These are phyloP conservation scores for Prunus mira DNA, from an alignment of 306 rosid genomes.

Conservation along the genomic window DNA sequence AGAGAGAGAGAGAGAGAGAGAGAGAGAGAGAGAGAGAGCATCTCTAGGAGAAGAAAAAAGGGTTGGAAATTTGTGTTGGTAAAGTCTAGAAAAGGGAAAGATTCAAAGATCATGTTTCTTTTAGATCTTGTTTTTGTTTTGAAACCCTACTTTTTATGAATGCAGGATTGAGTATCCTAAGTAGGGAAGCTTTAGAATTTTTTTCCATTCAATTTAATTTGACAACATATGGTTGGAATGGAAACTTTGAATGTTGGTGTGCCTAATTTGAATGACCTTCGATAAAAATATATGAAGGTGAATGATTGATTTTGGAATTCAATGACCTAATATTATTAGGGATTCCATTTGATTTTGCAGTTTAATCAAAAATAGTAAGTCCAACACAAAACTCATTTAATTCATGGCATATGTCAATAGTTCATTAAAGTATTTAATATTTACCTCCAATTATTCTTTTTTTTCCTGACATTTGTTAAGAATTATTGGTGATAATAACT, in stretches of 20 bases:
- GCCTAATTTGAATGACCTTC: background rate
- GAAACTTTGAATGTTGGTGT: too few species aligned
- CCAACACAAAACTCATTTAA: background rate
- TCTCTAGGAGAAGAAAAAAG: slow-evolving; percentile 35
- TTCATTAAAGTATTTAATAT: too few species aligned
- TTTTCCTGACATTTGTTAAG: too few species aligned
- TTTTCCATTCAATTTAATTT: background rate
- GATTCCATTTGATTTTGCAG: background rate
- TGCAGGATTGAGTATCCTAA: slow-evolving; percentile 24
- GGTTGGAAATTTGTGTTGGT: slow-evolving; percentile 29
- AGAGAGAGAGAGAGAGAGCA: slow-evolving; percentile 16
- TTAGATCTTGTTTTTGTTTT: slow-evolving; percentile 14
- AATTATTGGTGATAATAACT: too few species aligned
- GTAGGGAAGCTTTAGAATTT: background rate
- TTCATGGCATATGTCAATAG: background rate
- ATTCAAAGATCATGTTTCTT: slow-evolving; percentile 23
- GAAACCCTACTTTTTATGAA: slow-evolving; percentile 1
- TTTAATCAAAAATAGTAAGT: too few species aligned
- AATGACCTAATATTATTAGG: background rate
- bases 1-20: too few species aligned
- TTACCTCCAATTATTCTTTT: too few species aligned
- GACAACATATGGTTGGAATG: background rate
- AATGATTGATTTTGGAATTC: background rate
- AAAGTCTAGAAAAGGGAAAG: slow-evolving; percentile 26
- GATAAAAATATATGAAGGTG: background rate